These are phyloP conservation scores for Neonectria magnoliae DNA, from an alignment of 2,329 filamentous ascomycete genomes.

Conservation along the genomic window DNA sequence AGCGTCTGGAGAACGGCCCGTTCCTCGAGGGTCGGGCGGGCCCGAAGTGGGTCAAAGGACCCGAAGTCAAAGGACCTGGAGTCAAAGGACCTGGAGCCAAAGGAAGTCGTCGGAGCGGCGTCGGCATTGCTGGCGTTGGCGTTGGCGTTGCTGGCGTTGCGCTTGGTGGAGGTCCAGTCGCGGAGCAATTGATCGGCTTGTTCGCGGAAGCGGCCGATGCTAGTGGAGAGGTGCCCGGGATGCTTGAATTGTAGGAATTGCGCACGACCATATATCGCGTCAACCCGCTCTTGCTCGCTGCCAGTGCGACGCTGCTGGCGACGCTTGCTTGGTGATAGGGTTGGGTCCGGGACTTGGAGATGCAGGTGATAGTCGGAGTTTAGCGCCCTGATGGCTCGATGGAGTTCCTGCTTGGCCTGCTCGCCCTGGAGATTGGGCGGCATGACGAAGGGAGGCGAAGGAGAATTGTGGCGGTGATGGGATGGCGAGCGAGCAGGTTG, in stretches of 20 bases:
- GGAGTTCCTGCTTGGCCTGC: slow-evolving; percentile 34
- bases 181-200: slow-evolving; percentile 31
- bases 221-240: slow-evolving; percentile 28
- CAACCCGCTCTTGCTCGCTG: slow-evolving; percentile 36
- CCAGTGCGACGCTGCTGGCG: slow-evolving; percentile 27
- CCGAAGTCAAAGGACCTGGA: slow-evolving; percentile 7
- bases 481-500: no score
- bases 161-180: slow-evolving; percentile 32
- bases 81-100: slow-evolving; percentile 16
- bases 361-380: slow-evolving; percentile 41
- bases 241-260: slow-evolving; percentile 35
- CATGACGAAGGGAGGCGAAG: slow-evolving; percentile 28
- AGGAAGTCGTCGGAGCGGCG: slow-evolving; percentile 25
- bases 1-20: slow-evolving; percentile 40
- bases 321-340: slow-evolving; percentile 40
- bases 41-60: slow-evolving; percentile 35
- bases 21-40: slow-evolving; percentile 30
- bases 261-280: slow-evolving; percentile 38
- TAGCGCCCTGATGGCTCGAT: slow-evolving; percentile 38
- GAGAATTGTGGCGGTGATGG: not conserved
- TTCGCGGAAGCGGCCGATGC: slow-evolving; percentile 38
- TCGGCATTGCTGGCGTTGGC: slow-evolving; percentile 24
- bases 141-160: slow-evolving; percentile 23
- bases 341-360: slow-evolving; percentile 37
- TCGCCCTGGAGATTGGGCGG: slow-evolving; percentile 17